Percentiles rank a stretch among this genome's conserved stretches.
phyloP scores from a whole-genome alignment of 2,329 filamentous ascomycete genomes.

The Cercospora sojina region DNA sequence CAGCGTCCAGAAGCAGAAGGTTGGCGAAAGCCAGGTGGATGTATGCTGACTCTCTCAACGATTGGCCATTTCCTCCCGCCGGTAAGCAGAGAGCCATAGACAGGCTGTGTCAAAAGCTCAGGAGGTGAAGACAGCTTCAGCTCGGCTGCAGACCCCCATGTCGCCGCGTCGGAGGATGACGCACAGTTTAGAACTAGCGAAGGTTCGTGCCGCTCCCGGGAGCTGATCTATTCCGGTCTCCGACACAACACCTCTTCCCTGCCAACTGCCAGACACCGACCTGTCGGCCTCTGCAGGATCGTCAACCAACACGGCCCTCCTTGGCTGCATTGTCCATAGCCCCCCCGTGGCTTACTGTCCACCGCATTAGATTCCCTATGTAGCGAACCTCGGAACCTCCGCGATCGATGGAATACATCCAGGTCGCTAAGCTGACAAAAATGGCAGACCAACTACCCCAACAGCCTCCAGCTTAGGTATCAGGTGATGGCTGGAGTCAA shows the following conservation, averaged over 20 bases:
- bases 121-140: background rate
- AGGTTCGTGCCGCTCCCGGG: conserved; percentile 9
- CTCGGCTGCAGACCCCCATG: background rate
- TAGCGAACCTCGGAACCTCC: too few species aligned
- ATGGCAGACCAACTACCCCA: background rate
- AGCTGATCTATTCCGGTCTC: conserved; percentile 3
- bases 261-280: background rate
- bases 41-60: background rate
- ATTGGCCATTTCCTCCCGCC: background rate
- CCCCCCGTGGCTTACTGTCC: background rate
- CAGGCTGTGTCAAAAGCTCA: background rate
- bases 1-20: background rate
- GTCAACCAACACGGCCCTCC: background rate
- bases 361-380: background rate
- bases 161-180: background rate
- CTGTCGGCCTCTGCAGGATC: background rate
- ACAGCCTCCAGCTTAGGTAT: background rate
- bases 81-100: background rate
- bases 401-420: conserved; percentile 1
- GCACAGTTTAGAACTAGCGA: background rate
- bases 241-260: conserved; percentile 1
- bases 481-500: background rate
- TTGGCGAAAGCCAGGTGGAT: background rate
- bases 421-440: background rate
- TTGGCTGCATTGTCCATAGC: background rate